Base-by-base conservation (phyloP, 2,329 filamentous ascomycete species). In the Penicillium sp. region DNA sequence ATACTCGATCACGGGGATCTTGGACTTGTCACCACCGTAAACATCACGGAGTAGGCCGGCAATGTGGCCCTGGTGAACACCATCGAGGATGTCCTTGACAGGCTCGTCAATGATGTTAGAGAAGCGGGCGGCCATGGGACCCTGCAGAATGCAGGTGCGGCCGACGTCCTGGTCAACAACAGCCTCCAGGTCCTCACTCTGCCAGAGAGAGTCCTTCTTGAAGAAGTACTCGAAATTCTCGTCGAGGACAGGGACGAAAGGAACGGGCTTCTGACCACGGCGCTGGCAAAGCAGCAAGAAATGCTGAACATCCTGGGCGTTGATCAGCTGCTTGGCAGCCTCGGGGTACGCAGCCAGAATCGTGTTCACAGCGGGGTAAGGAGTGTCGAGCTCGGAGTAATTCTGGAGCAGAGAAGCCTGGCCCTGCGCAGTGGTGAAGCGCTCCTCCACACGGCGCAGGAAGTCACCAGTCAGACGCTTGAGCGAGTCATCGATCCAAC, bases 131-230 rank as follows among this genome's bases (percentile, higher is more conserved):
- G 95, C 91, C 80, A 93, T 93, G 5, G 95, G 95, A 19, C 95
- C 96, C 77, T 99, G 95, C 40, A 99, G 83, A 74, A 99, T 97
- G 81, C 93, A 97, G 48, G 93, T 97, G 74, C 96, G 88, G 65
- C 92, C 93, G 61, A 99, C 95, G 75, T 99, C 96, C 79, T 98
- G 95, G 69, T 85, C 94, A 63, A 97, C 93, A 60, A 99, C 93
- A 57, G 95, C 95, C 72, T 96, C 94, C 11, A 99, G 84, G 73
- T 99, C 95, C 79, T 99, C 95, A 0, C 95, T 98, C 80, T 99
- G 95, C 95, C 95, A 99, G 7, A 99, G 85, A 1, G 95, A 99
- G 78, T 99, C 95, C 83, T 99, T 99, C 88, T 99, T 99, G 89
- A 99, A 99, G 83, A 92, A 99, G 81, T 96, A 97, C 76, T 99